Conservation (phyloP, 2,329 filamentous ascomycete genomes). For the Juglanconis sp. region DNA sequence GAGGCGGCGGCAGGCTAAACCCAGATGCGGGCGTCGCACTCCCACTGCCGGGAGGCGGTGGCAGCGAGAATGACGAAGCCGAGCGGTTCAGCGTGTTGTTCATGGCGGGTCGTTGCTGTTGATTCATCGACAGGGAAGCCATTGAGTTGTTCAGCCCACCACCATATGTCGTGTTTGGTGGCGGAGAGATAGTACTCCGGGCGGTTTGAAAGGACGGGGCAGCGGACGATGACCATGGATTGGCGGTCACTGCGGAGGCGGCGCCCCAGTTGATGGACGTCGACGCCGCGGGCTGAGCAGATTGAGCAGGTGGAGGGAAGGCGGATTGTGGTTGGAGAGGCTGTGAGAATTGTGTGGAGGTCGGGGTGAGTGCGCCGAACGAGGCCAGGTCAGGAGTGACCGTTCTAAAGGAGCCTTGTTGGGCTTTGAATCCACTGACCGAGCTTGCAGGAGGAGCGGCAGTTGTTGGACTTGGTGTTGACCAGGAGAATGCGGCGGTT, state of each 20-base stretch:
- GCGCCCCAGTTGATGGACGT: slow-evolving; percentile 51
- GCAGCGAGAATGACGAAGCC: slow-evolving; percentile 53
- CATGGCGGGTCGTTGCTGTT: slow-evolving; percentile 37
- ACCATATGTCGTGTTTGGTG: slow-evolving; percentile 32
- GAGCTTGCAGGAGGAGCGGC: slow-evolving; percentile 28
- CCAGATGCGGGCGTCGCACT: slow-evolving; percentile 30
- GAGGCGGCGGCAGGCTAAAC: slow-evolving; percentile 38
- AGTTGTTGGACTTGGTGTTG: slow-evolving; percentile 49
- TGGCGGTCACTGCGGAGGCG: slow-evolving; percentile 36
- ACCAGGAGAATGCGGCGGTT: slow-evolving; percentile 60
- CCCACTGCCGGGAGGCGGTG: slow-evolving; percentile 47
- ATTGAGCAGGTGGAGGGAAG: slow-evolving; percentile 24
- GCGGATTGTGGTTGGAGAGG: slow-evolving; percentile 45
- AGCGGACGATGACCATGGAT: slow-evolving; percentile 45
- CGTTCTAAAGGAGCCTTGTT: slow-evolving; percentile 48
- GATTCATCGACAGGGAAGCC: slow-evolving; percentile 45
- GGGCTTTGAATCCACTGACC: slow-evolving; percentile 32
- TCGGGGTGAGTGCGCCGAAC: slow-evolving; percentile 55
- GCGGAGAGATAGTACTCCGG: slow-evolving; percentile 22
- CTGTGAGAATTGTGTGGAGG: slow-evolving; percentile 61
- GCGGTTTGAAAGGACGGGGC: slow-evolving; percentile 30
- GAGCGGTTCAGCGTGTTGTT: slow-evolving; percentile 28
- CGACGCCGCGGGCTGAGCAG: slow-evolving; percentile 22
- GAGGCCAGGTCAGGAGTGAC: slow-evolving; percentile 57
- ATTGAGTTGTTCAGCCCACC: slow-evolving; percentile 41